Percentiles rank a stretch among this genome's conserved stretches.
These are phyloP conservation scores for Neofusicoccum parvum DNA, from an alignment of 2,329 filamentous ascomycete species.

Conservation along the genomic window DNA sequence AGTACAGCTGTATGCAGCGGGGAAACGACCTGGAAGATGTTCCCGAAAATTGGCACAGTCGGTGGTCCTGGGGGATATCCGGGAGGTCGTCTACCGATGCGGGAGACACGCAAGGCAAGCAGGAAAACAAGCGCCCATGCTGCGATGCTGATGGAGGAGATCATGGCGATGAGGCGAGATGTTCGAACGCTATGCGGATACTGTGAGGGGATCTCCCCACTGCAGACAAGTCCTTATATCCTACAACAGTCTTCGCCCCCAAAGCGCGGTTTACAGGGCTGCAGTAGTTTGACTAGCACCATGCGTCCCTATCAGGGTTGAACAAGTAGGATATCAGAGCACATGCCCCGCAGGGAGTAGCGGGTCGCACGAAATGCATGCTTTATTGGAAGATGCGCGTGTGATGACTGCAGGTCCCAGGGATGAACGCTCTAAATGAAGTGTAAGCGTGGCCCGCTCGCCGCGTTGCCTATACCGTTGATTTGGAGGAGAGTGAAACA, in stretches of 20 bases:
- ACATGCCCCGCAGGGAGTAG: not conserved
- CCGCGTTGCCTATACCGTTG: too few species aligned
- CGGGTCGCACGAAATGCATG: not conserved
- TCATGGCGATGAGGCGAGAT: not conserved
- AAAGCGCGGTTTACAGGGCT: not conserved
- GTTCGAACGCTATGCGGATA: not conserved
- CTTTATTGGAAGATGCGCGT: not conserved
- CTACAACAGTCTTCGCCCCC: not conserved
- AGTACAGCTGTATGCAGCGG: not conserved
- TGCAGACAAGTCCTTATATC: not conserved
- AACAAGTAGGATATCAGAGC: not conserved
- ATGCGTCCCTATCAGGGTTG: not conserved
- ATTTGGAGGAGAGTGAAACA: too few species aligned
- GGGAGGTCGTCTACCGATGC: constrained; percentile 31
- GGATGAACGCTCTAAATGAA: not conserved
- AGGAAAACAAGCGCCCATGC: not conserved
- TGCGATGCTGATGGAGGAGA: not conserved
- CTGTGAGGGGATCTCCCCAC: too few species aligned
- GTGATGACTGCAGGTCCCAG: not conserved
- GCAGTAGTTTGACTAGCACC: not conserved
- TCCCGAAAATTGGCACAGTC: constrained; percentile 55
- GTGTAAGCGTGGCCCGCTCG: not conserved
- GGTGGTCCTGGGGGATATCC: constrained; percentile 54
- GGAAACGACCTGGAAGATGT: constrained; percentile 47
- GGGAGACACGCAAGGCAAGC: constrained; percentile 7